Conservation (phyloP, 2,329 filamentous ascomycete genomes). For the Teratosphaeria epicoccoides region DNA sequence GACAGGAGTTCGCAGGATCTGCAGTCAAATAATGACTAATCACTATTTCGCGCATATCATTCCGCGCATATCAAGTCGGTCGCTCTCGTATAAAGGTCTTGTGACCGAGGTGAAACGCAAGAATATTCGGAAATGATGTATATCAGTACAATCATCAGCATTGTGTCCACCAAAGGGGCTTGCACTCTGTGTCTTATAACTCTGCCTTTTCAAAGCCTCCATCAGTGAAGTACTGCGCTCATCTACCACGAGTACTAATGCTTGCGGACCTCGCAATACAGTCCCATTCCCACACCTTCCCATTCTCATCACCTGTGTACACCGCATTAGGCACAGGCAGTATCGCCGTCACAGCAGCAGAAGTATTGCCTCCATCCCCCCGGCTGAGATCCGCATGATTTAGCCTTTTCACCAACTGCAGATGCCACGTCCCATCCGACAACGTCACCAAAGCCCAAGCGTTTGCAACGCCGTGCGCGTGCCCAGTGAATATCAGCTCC, state of each 20-base stretch:
- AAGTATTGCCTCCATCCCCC: slow-evolving; percentile 45
- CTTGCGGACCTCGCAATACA: slow-evolving; percentile 13
- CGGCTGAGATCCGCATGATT: slow-evolving; percentile 65
- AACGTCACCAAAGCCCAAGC: slow-evolving; percentile 50
- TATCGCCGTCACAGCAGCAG: slow-evolving; percentile 72
- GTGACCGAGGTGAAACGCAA: too few relatives aligned
- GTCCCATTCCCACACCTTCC: slow-evolving; percentile 51
- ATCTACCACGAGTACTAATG: neutral
- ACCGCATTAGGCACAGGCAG: slow-evolving; percentile 71
- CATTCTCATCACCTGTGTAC: slow-evolving; percentile 91
- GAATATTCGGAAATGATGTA: too few relatives aligned
- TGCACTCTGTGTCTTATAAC: too few relatives aligned
- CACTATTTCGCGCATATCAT: too few relatives aligned
- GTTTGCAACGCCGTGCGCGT: slow-evolving; percentile 73
- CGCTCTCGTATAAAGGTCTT: too few relatives aligned
- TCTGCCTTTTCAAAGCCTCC: neutral
- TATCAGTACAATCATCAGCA: too few relatives aligned
- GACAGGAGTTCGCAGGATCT: too few relatives aligned
- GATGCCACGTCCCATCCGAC: slow-evolving; percentile 55
- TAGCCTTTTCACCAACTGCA: slow-evolving; percentile 70
- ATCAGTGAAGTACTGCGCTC: neutral
- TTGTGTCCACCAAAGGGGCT: too few relatives aligned
- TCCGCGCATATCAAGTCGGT: too few relatives aligned
- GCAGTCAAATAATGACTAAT: too few relatives aligned
- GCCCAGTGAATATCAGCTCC: slow-evolving; percentile 79